A percentile compares a stretch with the other conserved stretches of the same genome.
phyloP scores from a whole-genome alignment of 1,139 yeast species.

The Yamadazyma sp. region DNA sequence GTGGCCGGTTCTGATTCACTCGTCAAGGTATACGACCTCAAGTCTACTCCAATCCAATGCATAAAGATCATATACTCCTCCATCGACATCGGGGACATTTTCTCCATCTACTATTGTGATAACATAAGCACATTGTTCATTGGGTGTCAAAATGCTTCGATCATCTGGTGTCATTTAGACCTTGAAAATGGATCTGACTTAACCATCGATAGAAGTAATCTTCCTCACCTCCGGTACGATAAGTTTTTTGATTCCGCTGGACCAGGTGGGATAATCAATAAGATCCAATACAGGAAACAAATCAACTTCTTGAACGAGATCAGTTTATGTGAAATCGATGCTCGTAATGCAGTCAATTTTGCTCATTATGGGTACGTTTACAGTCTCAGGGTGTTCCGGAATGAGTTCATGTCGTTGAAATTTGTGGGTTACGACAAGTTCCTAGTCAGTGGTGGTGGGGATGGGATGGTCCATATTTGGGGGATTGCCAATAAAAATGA shows the following conservation, averaged over 20 bases:
- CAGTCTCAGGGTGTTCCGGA: slow-evolving; percentile 50
- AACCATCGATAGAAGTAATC: slow-evolving; percentile 22
- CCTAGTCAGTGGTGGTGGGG: slow-evolving; percentile 75
- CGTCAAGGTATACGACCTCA: slow-evolving; percentile 78
- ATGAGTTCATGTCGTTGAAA: slow-evolving; percentile 22
- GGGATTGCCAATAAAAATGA: slow-evolving; percentile 19
- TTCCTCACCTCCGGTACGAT: slow-evolving; percentile 83
- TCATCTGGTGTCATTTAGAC: slow-evolving; percentile 62
- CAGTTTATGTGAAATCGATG: slow-evolving; percentile 64
- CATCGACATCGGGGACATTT: slow-evolving; percentile 91
- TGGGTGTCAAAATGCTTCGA: slow-evolving; percentile 91
- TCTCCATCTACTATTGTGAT: slow-evolving; percentile 75
- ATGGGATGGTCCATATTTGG: slow-evolving; percentile 85
- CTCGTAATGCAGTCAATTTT: slow-evolving; percentile 64
- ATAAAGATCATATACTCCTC: slow-evolving; percentile 73
- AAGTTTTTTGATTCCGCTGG: slow-evolving; percentile 89
- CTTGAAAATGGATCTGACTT: slow-evolving; percentile 7
- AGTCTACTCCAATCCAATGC: slow-evolving; percentile 27
- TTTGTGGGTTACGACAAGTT: slow-evolving; percentile 20
- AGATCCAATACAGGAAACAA: slow-evolving; percentile 26
- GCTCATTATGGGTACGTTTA: slow-evolving; percentile 93
- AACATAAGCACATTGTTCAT: slow-evolving; percentile 62
- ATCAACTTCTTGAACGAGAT: slow-evolving; percentile 13
- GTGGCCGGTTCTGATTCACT: slow-evolving; percentile 91
- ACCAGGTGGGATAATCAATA: slow-evolving; percentile 63